Conservation (phyloP, 352 stramenopile genomes). For the Globisporangium megalacanthum region DNA sequence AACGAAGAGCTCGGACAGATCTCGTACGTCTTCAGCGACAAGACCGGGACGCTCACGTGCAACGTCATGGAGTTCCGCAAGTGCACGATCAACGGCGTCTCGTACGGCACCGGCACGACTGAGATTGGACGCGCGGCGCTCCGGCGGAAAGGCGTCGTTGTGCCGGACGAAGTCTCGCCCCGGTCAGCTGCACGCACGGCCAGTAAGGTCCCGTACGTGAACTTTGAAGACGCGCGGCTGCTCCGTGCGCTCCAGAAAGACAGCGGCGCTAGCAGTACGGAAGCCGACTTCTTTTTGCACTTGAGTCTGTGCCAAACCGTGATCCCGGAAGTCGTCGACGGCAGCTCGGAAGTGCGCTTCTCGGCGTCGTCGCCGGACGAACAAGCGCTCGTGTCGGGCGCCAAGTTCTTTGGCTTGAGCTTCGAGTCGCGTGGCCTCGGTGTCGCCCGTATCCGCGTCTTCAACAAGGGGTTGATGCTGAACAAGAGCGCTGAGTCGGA, state of each 20-base stretch:
- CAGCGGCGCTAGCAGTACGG: slow-evolving; percentile 19
- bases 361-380: slow-evolving; percentile 85
- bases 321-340: slow-evolving; percentile 54
- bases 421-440: slow-evolving; percentile 69
- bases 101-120: slow-evolving; percentile 87
- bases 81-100: slow-evolving; percentile 91
- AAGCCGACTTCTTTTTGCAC: slow-evolving; percentile 84
- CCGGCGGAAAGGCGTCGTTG: slow-evolving; percentile 33
- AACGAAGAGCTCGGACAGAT: slow-evolving; percentile 93
- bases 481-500: slow-evolving; percentile 7
- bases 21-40: slow-evolving; percentile 92
- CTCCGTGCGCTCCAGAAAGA: slow-evolving; percentile 32
- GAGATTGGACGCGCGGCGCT: slow-evolving; percentile 74
- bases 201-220: slow-evolving; percentile 64
- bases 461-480: neutral
- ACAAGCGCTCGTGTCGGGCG: slow-evolving; percentile 84
- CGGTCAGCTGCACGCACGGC: neutral
- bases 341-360: slow-evolving; percentile 47
- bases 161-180: slow-evolving; percentile 4
- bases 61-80: slow-evolving; percentile 98
- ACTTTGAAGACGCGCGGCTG: slow-evolving; percentile 65
- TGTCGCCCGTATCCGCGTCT: slow-evolving; percentile 32
- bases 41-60: slow-evolving; percentile 94
- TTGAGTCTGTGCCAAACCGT: slow-evolving; percentile 81
- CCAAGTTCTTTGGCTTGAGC: slow-evolving; percentile 73